Conservation (phyloP, 192 early-diverging fungal species). For the Phycomyces blakesleeanus region DNA sequence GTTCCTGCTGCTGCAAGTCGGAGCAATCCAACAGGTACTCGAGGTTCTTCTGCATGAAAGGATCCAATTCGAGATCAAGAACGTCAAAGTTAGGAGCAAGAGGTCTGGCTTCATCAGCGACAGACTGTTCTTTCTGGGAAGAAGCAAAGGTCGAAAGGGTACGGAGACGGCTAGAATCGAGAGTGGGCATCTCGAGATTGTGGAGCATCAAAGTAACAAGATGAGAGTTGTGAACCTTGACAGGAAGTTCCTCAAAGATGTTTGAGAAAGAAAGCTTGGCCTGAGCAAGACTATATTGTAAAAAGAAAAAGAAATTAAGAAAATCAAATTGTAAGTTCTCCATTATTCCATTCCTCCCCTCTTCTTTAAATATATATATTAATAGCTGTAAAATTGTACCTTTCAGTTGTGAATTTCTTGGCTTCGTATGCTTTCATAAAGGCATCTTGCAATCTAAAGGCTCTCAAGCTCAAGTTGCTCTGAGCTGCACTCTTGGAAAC, state of each 20-base stretch:
- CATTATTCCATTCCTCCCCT: no score
- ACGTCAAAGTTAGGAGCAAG: slow-evolving; percentile 61
- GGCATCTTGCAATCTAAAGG: slow-evolving; percentile 78
- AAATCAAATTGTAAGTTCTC: no score
- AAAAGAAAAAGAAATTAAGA: no score
- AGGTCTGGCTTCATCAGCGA: slow-evolving; percentile 38
- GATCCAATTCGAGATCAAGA: slow-evolving; percentile 80
- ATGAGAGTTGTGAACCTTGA: slow-evolving; percentile 82
- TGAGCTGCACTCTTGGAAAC: slow-evolving; percentile 77
- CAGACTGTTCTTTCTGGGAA: slow-evolving; percentile 16
- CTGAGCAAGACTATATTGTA: neutral
- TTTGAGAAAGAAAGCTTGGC: neutral
- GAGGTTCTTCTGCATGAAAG: slow-evolving; percentile 84
- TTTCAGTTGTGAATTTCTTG: slow-evolving; percentile 83
- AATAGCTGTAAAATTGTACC: no score
- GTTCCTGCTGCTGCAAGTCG: slow-evolving; percentile 89
- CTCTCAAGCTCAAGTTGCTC: slow-evolving; percentile 83
- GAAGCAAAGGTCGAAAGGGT: slow-evolving; percentile 58
- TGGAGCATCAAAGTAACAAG: slow-evolving; percentile 75
- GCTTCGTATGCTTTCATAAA: slow-evolving; percentile 84
- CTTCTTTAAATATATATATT: neutral
- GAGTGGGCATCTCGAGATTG: slow-evolving; percentile 60
- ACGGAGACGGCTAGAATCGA: slow-evolving; percentile 49
- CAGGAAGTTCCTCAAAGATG: slow-evolving; percentile 6
- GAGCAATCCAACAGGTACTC: slow-evolving; percentile 72